Evolutionary conservation across 352 stramenopile species (phyloP).

Genomic region (Discostella stelligera): DNA sequence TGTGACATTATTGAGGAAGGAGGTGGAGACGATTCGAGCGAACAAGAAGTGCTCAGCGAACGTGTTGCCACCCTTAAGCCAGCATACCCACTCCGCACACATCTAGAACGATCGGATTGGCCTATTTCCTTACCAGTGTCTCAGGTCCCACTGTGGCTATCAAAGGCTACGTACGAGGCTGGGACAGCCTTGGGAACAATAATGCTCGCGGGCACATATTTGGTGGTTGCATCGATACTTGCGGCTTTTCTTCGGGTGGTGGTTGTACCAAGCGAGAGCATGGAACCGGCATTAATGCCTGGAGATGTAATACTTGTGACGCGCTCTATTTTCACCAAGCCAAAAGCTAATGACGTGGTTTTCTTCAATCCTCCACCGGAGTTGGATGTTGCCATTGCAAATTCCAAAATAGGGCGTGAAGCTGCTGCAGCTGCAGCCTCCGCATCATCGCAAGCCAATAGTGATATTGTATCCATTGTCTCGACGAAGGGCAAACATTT

Average conservation of each 20-base stretch:
- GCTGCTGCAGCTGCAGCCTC: not conserved
- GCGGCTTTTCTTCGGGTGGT: conserved; percentile 46
- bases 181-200: conserved; percentile 53
- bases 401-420: conserved; percentile 37
- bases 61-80: conserved; percentile 45
- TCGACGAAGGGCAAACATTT: conserved; percentile 65
- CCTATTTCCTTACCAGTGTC: conserved; percentile 39
- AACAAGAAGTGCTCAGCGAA: not conserved
- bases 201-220: conserved; percentile 31
- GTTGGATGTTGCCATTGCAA: conserved; percentile 43
- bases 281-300: conserved; percentile 55
- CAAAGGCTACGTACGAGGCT: conserved; percentile 55
- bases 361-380: conserved; percentile 62
- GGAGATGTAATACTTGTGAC: conserved; percentile 56
- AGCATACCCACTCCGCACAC: conserved; percentile 49
- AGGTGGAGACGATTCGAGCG: not conserved
- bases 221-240: conserved; percentile 42
- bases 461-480: conserved; percentile 21
- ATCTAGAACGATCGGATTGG: conserved; percentile 65
- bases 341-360: conserved; percentile 53
- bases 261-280: conserved; percentile 53
- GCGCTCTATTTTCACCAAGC: conserved; percentile 34
- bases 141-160: conserved; percentile 59
- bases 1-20: conserved; percentile 19
- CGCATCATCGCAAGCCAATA: not conserved